Percentiles rank a stretch among this genome's conserved stretches.
Evolutionary conservation across 2,329 filamentous ascomycete species (phyloP).

Genomic region (Cladosporium sp.): DNA sequence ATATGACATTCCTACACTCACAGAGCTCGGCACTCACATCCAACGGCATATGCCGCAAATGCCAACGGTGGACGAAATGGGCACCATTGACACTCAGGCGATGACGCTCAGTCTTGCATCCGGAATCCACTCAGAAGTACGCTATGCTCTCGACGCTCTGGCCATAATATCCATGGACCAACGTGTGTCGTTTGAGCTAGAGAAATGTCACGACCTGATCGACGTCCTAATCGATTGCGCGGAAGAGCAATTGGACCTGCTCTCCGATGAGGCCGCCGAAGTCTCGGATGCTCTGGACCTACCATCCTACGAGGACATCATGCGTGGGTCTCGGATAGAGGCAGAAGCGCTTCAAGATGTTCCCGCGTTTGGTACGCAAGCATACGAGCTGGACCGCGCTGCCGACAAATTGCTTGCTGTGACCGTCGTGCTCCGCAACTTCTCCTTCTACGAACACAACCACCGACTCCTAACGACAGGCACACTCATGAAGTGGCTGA

Average conservation of each 20-base stretch:
- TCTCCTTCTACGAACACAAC: slow-evolving; percentile 83
- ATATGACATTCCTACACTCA: slow-evolving; percentile 66
- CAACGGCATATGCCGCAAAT: slow-evolving; percentile 70
- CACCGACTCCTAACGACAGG: slow-evolving; percentile 73
- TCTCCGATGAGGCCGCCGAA: slow-evolving; percentile 82
- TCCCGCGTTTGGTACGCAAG: slow-evolving; percentile 70
- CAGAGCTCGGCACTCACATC: slow-evolving; percentile 66
- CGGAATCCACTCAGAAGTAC: slow-evolving; percentile 85
- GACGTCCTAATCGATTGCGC: slow-evolving; percentile 88
- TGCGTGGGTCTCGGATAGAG: slow-evolving; percentile 68
- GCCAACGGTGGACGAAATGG: slow-evolving; percentile 74
- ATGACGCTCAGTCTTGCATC: slow-evolving; percentile 87
- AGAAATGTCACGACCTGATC: slow-evolving; percentile 81
- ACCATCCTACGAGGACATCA: slow-evolving; percentile 81
- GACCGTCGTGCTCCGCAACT: slow-evolving; percentile 86
- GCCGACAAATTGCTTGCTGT: slow-evolving; percentile 87
- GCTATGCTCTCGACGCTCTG: slow-evolving; percentile 82
- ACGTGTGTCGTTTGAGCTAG: slow-evolving; percentile 65
- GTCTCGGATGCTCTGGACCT: slow-evolving; percentile 85
- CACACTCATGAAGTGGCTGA: slow-evolving; percentile 77
- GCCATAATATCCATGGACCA: slow-evolving; percentile 68
- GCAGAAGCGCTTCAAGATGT: slow-evolving; percentile 70
- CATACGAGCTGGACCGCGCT: slow-evolving; percentile 81
- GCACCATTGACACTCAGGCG: slow-evolving; percentile 85
- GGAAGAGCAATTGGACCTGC: slow-evolving; percentile 78